A percentile compares a stretch with the other conserved stretches of the same genome.
phyloP scores from a whole-genome alignment of 768 basidiomycete species.

The Trametes villosa region DNA sequence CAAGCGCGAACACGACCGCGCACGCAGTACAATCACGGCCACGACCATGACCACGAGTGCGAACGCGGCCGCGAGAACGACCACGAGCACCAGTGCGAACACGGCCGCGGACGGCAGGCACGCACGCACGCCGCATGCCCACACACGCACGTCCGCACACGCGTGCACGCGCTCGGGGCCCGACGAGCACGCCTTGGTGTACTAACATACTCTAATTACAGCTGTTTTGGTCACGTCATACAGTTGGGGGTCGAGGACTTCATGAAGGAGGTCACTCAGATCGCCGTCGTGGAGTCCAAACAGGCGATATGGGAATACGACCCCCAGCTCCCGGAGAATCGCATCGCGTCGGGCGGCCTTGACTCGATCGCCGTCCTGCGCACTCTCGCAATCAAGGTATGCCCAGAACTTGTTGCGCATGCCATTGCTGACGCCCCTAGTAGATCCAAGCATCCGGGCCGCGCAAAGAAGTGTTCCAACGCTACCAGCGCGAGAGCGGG shows the following conservation, averaged over 20 bases:
- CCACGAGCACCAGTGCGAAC: too few relatives aligned
- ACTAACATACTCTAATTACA: background rate
- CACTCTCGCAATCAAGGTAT: background rate
- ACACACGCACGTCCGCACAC: too few relatives aligned
- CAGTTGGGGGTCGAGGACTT: background rate
- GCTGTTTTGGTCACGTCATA: conserved; percentile 28
- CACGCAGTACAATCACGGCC: too few relatives aligned
- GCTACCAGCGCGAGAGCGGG: background rate
- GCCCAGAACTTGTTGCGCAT: background rate
- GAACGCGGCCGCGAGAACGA: too few relatives aligned
- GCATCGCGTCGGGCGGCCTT: background rate
- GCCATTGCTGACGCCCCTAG: too few relatives aligned
- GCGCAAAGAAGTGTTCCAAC: background rate
- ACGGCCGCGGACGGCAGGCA: too few relatives aligned
- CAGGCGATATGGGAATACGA: background rate
- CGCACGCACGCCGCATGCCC: too few relatives aligned
- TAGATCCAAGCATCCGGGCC: background rate
- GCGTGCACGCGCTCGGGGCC: background rate
- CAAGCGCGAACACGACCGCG: too few relatives aligned
- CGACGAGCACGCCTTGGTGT: too few relatives aligned
- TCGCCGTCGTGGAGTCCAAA: background rate
- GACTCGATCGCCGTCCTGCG: background rate
- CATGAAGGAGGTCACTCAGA: background rate
- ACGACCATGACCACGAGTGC: too few relatives aligned
- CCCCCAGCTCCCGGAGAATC: background rate